A percentile compares a stretch with the other conserved stretches of the same genome.
These are phyloP conservation scores for Phylloporus arenicola DNA, from an alignment of 768 basidiomycete species.

Conservation along the genomic window DNA sequence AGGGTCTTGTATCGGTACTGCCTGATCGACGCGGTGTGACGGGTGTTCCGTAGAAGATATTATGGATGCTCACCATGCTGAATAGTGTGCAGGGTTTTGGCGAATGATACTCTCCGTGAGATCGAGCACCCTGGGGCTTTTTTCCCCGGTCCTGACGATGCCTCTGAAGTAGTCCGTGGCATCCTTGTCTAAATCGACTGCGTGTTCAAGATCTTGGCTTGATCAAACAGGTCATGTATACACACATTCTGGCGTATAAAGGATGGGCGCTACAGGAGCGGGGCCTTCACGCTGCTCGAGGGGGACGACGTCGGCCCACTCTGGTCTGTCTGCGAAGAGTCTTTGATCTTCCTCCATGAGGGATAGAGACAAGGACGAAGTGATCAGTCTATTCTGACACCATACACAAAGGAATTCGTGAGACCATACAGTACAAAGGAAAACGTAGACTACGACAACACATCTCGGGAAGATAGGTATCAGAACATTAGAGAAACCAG, in stretches of 20 bases:
- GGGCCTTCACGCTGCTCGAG: constrained; percentile 74
- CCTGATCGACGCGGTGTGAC: constrained; percentile 42
- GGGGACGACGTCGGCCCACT: constrained; percentile 80
- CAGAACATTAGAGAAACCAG: constrained; percentile 11
- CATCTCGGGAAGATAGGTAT: constrained; percentile 18
- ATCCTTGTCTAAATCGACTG: constrained; percentile 65
- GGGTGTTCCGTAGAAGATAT: background rate
- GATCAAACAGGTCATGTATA: constrained; percentile 2
- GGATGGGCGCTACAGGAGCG: constrained; percentile 84
- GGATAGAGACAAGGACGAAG: background rate
- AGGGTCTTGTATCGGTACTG: constrained; percentile 93
- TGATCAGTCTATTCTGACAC: background rate
- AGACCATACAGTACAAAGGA: constrained; percentile 19
- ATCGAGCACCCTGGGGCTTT: constrained; percentile 73
- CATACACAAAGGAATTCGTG: constrained; percentile 5
- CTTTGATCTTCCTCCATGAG: constrained; percentile 13
- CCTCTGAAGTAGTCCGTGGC: constrained; percentile 91
- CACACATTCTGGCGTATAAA: constrained; percentile 87
- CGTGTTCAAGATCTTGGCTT: constrained; percentile 4
- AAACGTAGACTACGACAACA: constrained; percentile 16
- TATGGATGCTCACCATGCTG: constrained; percentile 69
- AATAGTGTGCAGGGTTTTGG: constrained; percentile 93
- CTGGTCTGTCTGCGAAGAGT: constrained; percentile 56
- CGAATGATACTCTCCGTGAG: constrained; percentile 87
- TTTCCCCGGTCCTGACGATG: constrained; percentile 71